Evolutionary conservation across 768 basidiomycete species (phyloP).

Genomic region (Dentipellis sp.): DNA sequence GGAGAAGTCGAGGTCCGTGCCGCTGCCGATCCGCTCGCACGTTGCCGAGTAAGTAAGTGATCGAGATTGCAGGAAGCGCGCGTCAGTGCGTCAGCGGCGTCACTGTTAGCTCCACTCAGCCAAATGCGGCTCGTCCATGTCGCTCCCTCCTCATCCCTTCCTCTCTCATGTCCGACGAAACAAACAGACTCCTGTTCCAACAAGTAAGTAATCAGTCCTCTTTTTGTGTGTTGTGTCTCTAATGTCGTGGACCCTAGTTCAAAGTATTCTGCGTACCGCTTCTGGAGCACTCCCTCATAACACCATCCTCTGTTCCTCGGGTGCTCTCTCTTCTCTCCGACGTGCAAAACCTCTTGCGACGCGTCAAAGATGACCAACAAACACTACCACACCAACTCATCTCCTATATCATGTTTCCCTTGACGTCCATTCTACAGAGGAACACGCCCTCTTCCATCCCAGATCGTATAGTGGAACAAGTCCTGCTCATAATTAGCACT

Average conservation of each 20-base stretch:
- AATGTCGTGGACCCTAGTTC: conserved; percentile 22
- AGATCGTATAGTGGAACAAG: conserved; percentile 69
- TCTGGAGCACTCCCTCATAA: conserved; percentile 58
- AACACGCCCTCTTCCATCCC: conserved; percentile 63
- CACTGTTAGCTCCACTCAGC: not conserved
- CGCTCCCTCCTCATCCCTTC: not conserved
- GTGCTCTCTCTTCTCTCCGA: conserved; percentile 44
- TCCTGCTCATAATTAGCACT: conserved; percentile 47
- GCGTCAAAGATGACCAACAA: conserved; percentile 27
- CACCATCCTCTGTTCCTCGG: conserved; percentile 38
- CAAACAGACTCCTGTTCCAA: conserved; percentile 4
- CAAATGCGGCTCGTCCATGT: not conserved
- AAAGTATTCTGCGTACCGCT: conserved; percentile 79
- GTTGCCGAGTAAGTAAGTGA: too few relatives aligned
- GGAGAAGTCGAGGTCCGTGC: not conserved
- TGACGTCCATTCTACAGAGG: conserved; percentile 76
- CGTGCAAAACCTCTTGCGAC: conserved; percentile 39
- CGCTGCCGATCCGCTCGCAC: not conserved
- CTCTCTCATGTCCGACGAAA: conserved; percentile 5
- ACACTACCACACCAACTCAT: conserved; percentile 51
- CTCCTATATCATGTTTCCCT: conserved; percentile 81
- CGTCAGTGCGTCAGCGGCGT: not conserved
- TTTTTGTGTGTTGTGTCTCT: not conserved
- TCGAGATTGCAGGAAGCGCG: not conserved
- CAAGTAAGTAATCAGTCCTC: conserved; percentile 3